Conservation (phyloP, 2,329 filamentous ascomycete genomes). For the Fusarium sp. region DNA sequence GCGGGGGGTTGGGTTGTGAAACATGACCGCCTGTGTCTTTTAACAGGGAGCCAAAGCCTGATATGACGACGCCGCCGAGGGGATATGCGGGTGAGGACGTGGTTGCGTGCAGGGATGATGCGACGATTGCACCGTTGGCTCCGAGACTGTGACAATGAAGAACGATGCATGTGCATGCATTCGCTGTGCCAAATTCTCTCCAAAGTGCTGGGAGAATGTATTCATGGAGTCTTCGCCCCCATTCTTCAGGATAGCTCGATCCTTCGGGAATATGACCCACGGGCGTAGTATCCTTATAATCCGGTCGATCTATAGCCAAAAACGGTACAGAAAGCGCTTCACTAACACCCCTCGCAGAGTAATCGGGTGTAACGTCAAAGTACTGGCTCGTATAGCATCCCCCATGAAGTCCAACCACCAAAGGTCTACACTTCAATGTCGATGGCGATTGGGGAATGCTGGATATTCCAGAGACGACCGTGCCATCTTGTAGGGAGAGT, state of each 20-base stretch:
- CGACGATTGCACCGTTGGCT: conserved; percentile 28
- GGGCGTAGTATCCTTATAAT: conserved; percentile 34
- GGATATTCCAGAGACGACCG: conserved; percentile 28
- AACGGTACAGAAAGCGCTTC: conserved; percentile 33
- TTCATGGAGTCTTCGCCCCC: conserved; percentile 24
- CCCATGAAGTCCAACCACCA: conserved; percentile 40
- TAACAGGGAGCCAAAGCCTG: conserved; percentile 34
- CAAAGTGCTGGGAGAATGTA: conserved; percentile 38
- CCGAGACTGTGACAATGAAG: conserved; percentile 40
- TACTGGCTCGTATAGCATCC: conserved; percentile 39
- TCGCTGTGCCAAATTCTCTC: conserved; percentile 25
- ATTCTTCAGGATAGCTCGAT: conserved; percentile 39
- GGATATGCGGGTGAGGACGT: conserved; percentile 16
- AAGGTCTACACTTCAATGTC: conserved; percentile 23
- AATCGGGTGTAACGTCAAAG: conserved; percentile 35
- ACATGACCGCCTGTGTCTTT: conserved; percentile 27
- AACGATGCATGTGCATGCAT: conserved; percentile 34
- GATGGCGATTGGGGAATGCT: conserved; percentile 25
- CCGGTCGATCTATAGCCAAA: conserved; percentile 40
- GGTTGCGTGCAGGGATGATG: conserved; percentile 28
- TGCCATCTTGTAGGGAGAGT: conserved; percentile 23
- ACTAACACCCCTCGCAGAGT: conserved; percentile 29
- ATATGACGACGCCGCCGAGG: conserved; percentile 31
- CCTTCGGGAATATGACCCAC: conserved; percentile 23
- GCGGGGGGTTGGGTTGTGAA: conserved; percentile 18